Percentiles rank a stretch among this genome's conserved stretches.
These are phyloP conservation scores for Pichia membranifaciens DNA, from an alignment of 805 yeast species.

Conservation along the genomic window DNA sequence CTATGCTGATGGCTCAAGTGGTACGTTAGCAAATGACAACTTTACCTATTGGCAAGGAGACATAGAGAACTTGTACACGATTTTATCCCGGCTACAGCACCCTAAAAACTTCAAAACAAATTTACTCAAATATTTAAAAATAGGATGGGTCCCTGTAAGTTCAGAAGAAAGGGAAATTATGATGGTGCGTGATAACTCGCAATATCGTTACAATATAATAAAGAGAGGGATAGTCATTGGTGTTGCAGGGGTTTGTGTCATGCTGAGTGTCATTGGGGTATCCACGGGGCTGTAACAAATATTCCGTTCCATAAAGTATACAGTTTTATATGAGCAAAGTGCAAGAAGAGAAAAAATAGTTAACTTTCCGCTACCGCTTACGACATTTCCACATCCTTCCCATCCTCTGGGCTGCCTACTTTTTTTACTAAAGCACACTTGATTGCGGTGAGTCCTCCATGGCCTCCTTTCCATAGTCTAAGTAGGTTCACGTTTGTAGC, in stretches of 20 bases:
- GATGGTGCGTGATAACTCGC: slow-evolving; percentile 31
- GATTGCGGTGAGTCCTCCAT: slow-evolving; percentile 68
- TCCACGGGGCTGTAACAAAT: neutral
- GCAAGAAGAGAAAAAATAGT: neutral
- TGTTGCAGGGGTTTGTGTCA: neutral
- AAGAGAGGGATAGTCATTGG: neutral
- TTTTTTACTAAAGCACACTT: slow-evolving; percentile 39
- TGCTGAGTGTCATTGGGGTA: neutral
- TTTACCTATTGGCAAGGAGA: slow-evolving; percentile 5
- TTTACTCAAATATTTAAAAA: slow-evolving; percentile 38
- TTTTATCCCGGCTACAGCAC: slow-evolving; percentile 31
- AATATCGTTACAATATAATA: neutral
- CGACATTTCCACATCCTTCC: slow-evolving; percentile 10
- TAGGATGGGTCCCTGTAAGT: slow-evolving; percentile 52
- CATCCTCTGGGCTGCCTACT: slow-evolving; percentile 15
- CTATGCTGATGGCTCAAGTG: slow-evolving; percentile 7
- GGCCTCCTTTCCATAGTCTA: slow-evolving; percentile 74
- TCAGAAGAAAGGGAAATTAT: slow-evolving; percentile 38
- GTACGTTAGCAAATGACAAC: neutral
- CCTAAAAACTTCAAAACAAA: slow-evolving; percentile 31
- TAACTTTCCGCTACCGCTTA: neutral
- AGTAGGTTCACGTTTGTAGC: slow-evolving; percentile 51
- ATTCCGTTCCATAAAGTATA: too few relatives aligned
- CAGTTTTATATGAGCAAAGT: neutral
- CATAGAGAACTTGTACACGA: slow-evolving; percentile 12